These are phyloP conservation scores for Globomyces sp. DNA, from an alignment of 371 early-diverging fungal species.

Conservation along the genomic window DNA sequence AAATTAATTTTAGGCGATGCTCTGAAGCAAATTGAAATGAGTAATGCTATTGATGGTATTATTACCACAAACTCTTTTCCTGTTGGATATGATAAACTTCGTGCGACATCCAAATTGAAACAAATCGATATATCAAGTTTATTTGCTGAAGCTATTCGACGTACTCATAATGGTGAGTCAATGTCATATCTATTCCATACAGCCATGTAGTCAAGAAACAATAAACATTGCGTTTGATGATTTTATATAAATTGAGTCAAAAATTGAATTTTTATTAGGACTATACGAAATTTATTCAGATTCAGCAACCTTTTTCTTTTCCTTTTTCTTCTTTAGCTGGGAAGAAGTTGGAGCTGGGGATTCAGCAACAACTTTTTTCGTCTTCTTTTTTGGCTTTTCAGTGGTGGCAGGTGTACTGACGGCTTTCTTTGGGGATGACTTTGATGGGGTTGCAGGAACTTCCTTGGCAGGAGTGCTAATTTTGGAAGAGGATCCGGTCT, in stretches of 20 bases:
- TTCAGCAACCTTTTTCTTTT: too few relatives aligned
- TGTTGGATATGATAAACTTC: conserved; percentile 65
- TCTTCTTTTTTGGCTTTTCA: background rate
- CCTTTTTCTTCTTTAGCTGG: too few relatives aligned
- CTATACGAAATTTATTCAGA: too few relatives aligned
- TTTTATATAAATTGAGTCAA: too few relatives aligned
- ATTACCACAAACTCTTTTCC: conserved; percentile 95
- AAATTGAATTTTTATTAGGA: too few relatives aligned
- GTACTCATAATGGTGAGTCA: conserved; percentile 97
- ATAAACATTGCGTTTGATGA: too few relatives aligned
- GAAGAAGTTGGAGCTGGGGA: too few relatives aligned
- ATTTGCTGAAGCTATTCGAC: conserved; percentile 94
- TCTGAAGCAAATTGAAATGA: conserved; percentile 77
- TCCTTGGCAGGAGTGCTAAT: too few relatives aligned
- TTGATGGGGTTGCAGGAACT: too few relatives aligned
- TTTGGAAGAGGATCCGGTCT: background rate
- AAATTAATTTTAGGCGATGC: conserved; percentile 58
- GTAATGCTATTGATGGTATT: conserved; percentile 79
- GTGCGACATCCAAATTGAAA: conserved; percentile 69
- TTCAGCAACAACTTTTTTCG: background rate
- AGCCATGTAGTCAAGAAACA: too few relatives aligned
- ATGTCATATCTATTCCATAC: conserved; percentile 83
- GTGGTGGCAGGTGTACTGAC: background rate
- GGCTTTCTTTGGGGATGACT: background rate
- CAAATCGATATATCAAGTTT: conserved; percentile 88